A percentile compares a stretch with the other conserved stretches of the same genome.
Conservation (phyloP, 495 filamentous ascomycete species). For the Aspergillus steynii region DNA sequence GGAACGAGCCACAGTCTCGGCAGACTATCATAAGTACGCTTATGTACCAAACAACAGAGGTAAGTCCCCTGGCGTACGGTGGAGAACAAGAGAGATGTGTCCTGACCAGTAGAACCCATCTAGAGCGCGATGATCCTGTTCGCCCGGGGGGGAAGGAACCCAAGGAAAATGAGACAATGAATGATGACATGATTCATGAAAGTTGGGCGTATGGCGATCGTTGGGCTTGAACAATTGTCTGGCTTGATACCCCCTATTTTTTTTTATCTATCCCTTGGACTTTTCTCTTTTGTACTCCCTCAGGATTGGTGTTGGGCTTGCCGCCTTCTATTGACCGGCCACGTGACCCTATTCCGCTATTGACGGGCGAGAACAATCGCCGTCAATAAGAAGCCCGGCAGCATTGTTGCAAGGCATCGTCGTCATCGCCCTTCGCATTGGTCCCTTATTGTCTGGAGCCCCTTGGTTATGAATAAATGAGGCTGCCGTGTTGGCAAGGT, state of each 20-base stretch:
- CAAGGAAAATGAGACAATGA: not conserved
- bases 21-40: not conserved
- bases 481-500: not conserved
- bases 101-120: slow-evolving; percentile 9
- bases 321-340: not conserved
- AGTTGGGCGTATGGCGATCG: slow-evolving; percentile 21
- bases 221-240: slow-evolving; percentile 16
- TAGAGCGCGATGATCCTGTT: not conserved
- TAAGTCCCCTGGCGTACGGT: slow-evolving; percentile 14
- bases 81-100: too few species aligned
- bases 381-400: slow-evolving; percentile 17
- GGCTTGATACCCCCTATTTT: slow-evolving; percentile 12
- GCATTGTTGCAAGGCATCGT: slow-evolving; percentile 9
- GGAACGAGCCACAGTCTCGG: not conserved
- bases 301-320: not conserved
- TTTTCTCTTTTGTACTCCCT: not conserved
- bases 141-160: not conserved
- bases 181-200: slow-evolving; percentile 15
- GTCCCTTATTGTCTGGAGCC: not conserved
- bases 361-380: slow-evolving; percentile 25
- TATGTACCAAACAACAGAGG: slow-evolving; percentile 1
- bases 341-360: slow-evolving; percentile 18
- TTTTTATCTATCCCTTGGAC: not conserved
- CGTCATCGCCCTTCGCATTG: not conserved
- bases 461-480: not conserved